Base-by-base conservation (phyloP, 2,329 filamentous ascomycete genomes). In the Curvularia lunata region DNA sequence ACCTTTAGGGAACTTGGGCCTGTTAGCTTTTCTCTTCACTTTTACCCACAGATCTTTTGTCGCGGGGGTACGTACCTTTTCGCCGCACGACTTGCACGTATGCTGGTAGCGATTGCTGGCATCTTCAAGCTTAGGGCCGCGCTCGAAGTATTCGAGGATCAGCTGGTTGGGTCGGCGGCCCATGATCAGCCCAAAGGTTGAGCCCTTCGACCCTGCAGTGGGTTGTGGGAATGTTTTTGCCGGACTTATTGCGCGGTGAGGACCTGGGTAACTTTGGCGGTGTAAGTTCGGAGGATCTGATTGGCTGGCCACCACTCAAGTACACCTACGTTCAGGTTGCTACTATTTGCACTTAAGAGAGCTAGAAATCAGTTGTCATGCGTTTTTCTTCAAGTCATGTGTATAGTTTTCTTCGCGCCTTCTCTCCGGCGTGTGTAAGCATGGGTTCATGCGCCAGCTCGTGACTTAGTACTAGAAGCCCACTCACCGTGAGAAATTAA, bases 91-190 rank as follows among this genome's bases (percentile, higher is more conserved):
- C 77, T 91, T 94, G 85, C 92, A 97, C 12, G 91, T 95, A 74
- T 97, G 91, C 68, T 91, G 88, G 74, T 97, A 97, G 57, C 93
- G 87, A 77, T 96, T 97, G 81, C 91, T 95, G 64, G 91, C 89
- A 79, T 97, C 92, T 73, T 89, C 87, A 69, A 97, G 85, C 79
- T 97, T 97, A 38, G 87, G 85, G 9, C 93, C 93, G 67, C 92
- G 87, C 75, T 91, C 87, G 77, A 97, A 97, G 82, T 92, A 95
- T 78, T 94, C 88, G 76, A 91, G 84, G 75, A 97, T 93, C 67
- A 96, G 83, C 69, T 88, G 87, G 78, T 95, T 94, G 64, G 91
- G 91, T 79, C 89, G 89, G 74, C 91, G 86, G 75, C 91, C 91
- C 91, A 94, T 94, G 61, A 50, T 65, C 52, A 62, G 57, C 49